phyloP scores from a whole-genome alignment of 2,329 filamentous ascomycete species.

The Proliferodiscus dingleyae region DNA sequence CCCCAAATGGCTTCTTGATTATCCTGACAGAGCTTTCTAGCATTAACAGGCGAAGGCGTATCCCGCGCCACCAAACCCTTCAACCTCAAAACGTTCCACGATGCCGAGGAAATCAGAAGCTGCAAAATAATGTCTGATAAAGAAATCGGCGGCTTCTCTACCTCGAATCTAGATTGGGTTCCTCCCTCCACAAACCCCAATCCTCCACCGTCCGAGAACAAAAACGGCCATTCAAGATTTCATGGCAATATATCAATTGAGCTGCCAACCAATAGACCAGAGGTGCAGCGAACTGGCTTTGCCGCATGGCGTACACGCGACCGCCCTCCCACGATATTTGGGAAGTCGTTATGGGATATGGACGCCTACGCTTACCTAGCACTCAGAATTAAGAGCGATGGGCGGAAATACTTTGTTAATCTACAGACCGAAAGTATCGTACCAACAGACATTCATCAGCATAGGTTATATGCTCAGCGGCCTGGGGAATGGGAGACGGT shows the following conservation, averaged over 20 bases:
- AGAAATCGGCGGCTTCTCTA: slow-evolving; percentile 82
- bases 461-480: slow-evolving; percentile 73
- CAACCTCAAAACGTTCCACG: slow-evolving; percentile 59
- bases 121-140: slow-evolving; percentile 81
- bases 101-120: slow-evolving; percentile 40
- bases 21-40: slow-evolving; percentile 38
- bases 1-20: not conserved
- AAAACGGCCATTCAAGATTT: slow-evolving; percentile 66
- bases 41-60: slow-evolving; percentile 64
- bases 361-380: slow-evolving; percentile 86
- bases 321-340: slow-evolving; percentile 73
- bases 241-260: slow-evolving; percentile 83
- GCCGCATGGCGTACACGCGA: slow-evolving; percentile 86
- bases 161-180: slow-evolving; percentile 57
- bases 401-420: slow-evolving; percentile 89
- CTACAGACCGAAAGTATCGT: slow-evolving; percentile 92
- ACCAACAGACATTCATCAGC: slow-evolving; percentile 93
- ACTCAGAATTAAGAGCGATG: slow-evolving; percentile 83
- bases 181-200: slow-evolving; percentile 19
- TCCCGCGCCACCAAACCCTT: slow-evolving; percentile 60
- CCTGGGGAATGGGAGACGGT: slow-evolving; percentile 93
- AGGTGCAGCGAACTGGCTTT: slow-evolving; percentile 76
- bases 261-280: slow-evolving; percentile 68
- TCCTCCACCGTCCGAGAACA: slow-evolving; percentile 27
- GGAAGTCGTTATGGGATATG: slow-evolving; percentile 79